Evolutionary conservation across 805 yeast genomes (phyloP), one percentile per base, ranked within the genome.

Genomic region (Brettanomyces anomalus): DNA sequence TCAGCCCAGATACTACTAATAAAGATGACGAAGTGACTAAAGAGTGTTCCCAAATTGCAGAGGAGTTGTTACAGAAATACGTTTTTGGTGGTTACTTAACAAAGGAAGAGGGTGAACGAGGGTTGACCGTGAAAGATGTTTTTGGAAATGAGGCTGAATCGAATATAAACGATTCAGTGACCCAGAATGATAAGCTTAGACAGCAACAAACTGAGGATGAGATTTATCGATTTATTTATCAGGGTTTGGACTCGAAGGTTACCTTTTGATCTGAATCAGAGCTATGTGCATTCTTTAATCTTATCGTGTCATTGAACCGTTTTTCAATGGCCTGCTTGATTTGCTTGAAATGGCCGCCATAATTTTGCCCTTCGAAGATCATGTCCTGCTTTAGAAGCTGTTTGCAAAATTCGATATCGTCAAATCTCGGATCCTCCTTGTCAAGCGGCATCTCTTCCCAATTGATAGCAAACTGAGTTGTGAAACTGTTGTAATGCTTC

Each of bases 401-500:
- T 54, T 63, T 43, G 58, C 52, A 31, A 50, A 36, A 21, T 13
- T 37, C 40, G 37, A 41, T 52, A 60, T 77, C 67, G 68, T 69
- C 58, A 57, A 65, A 38, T 4, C 56, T 55, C 60, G 57, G 45
- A 68, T 65, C 77, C 50, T 42, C 70, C 58, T 45, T 58, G 34
- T 30, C 58, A 53, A 68, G 58, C 42, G 79, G 76, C 16, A 82
- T 57, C 15, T 64, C 65, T 2, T 67, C 70, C 56, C 80, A 76
- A 0, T 64, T 62, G 1, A 83, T 76, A 44, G 85, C 84, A 55
- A 85, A 85, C 0, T 52, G 51, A 0, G 88, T 76, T 17, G 68
- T 78, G 61, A 85, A 85, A 3, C 88, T 79, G 54, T 79, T 79
- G 58, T 76, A 85, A 58, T 85, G 95, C 43, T 67, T 70, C 46